These are phyloP conservation scores for Fusarium sp. DNA, from an alignment of 2,329 filamentous ascomycete genomes.

Conservation along the genomic window DNA sequence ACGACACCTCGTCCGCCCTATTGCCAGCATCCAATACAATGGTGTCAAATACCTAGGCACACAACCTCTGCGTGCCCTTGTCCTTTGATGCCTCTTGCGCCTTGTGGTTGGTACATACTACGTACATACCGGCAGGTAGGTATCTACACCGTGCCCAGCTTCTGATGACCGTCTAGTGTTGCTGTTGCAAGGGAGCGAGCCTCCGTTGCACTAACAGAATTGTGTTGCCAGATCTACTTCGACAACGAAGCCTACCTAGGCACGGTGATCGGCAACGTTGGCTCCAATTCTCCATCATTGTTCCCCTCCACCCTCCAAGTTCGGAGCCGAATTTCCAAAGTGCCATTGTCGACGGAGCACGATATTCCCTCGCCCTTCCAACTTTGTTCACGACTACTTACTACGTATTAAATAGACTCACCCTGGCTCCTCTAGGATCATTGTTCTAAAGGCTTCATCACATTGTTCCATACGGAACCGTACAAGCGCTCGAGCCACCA, in stretches of 20 bases:
- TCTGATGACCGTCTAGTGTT: constrained; percentile 4
- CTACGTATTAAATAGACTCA: background rate
- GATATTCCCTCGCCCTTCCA: background rate
- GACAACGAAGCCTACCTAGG: background rate
- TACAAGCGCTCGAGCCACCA: constrained; percentile 29
- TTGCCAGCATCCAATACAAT: constrained; percentile 32
- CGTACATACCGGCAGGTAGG: background rate
- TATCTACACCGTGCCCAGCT: constrained; percentile 1
- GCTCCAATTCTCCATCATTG: background rate
- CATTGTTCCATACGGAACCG: background rate
- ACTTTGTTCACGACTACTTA: background rate
- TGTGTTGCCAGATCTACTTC: background rate
- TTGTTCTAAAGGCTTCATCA: constrained; percentile 11
- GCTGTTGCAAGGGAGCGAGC: constrained; percentile 4
- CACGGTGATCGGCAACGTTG: constrained; percentile 1
- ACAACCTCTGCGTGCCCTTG: constrained; percentile 1
- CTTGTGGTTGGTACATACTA: constrained; percentile 10
- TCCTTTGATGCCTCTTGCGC: background rate
- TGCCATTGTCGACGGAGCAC: background rate
- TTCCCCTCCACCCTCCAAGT: background rate
- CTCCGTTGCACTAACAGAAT: constrained; percentile 5
- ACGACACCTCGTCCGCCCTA: constrained; percentile 13
- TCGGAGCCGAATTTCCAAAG: constrained; percentile 15
- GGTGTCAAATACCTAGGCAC: constrained; percentile 13
- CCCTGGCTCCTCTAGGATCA: background rate